Conservation (phyloP, 1,284 basidiomycete genomes). For the Anthracocystis setariae region DNA sequence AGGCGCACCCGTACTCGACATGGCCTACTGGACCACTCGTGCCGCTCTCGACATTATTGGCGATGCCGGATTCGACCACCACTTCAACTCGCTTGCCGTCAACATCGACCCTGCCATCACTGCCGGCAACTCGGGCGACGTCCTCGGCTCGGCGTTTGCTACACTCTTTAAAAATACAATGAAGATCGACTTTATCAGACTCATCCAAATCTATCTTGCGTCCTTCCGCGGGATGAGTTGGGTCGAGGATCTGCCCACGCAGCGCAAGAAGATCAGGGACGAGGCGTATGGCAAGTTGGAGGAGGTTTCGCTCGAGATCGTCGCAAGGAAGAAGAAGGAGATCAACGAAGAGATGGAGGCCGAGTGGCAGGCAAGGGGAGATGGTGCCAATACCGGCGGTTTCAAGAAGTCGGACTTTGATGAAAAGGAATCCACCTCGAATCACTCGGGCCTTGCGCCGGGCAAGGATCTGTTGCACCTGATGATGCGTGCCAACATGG, state of each 20-base stretch:
- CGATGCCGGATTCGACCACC: constrained; percentile 55
- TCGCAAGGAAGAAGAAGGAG: constrained; percentile 47
- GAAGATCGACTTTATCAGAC: constrained; percentile 30
- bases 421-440: constrained; percentile 18
- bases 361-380: constrained; percentile 16
- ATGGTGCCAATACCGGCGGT: constrained; percentile 1
- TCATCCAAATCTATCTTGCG: constrained; percentile 52
- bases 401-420: constrained; percentile 56
- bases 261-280: constrained; percentile 39
- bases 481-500: constrained; percentile 64
- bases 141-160: constrained; percentile 42
- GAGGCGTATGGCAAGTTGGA: constrained; percentile 43
- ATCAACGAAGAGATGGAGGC: constrained; percentile 52
- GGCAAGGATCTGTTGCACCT: constrained; percentile 61
- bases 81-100: constrained; percentile 48
- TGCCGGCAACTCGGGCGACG: constrained; percentile 30
- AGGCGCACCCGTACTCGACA: constrained; percentile 43
- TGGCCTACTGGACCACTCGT: constrained; percentile 42
- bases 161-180: constrained; percentile 40
- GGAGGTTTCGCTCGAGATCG: constrained; percentile 43
- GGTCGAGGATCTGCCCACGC: constrained; percentile 55
- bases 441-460: constrained; percentile 1
- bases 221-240: constrained; percentile 51
- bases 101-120: constrained; percentile 18
- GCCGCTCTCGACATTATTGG: constrained; percentile 61